Base-by-base conservation (phyloP, 2,329 filamentous ascomycete genomes). In the Botrytis aclada region DNA sequence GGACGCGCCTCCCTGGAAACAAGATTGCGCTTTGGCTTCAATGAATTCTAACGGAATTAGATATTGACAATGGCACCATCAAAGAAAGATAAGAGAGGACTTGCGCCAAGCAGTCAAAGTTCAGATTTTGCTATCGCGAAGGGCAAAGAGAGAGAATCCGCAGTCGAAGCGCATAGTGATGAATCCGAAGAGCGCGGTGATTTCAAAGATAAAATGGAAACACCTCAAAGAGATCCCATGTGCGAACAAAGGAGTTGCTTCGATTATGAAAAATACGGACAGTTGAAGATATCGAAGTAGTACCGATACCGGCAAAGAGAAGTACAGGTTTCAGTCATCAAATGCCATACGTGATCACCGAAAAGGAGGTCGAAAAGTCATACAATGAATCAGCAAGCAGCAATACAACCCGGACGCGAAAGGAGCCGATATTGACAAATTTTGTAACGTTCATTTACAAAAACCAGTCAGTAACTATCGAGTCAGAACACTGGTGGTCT, bases 71-170 rank as follows among this genome's bases (percentile, higher is more conserved):
- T 66, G 45, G 7, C 7, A 12, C 32, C 4, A 64, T 22, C 14
- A 1, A 37, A 20, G 32, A 14, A 43, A 39, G 6, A 0, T 2
- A 5, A 12, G 32, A 39, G 3, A n/a, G 9, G 1, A 37, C 3
- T 14, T 66, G 7, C 22, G 14, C 14, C 3, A 29, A 14, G 9
- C 14, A 34, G 10, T 32, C 20, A 47, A 3, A 9, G 16, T 32
- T 14, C 29, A 14, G 41, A 3, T 3, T 43, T 5, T 34, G 0
- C 3, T 20, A 25, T 16, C 16, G 29, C 8, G 16, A 32, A 58
- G 3, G n/a, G 4, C 12, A 14, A 6, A 10, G 22, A 62, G 37
- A 29, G 25, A 62, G 10, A 18, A 29, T 16, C 14, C 4, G 16
- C 37, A 20, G 2, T 14, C 4, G 14, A 4, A 39, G 22, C 22